These are phyloP conservation scores for Colletotrichum cordylinicola DNA, from an alignment of 2,329 filamentous ascomycete genomes.

Conservation along the genomic window DNA sequence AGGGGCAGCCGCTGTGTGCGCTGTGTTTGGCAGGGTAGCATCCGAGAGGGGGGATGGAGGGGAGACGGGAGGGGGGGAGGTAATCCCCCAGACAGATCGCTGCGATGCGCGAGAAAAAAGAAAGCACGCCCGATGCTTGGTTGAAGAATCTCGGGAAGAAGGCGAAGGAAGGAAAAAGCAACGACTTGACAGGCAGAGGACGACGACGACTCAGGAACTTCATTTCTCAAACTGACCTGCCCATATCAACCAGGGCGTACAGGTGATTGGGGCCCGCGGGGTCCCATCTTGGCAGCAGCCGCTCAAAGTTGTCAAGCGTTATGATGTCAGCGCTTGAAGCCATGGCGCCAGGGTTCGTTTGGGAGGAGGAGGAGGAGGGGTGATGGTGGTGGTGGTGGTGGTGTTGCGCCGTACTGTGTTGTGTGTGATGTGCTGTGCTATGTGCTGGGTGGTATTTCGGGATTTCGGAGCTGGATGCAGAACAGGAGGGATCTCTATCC, in stretches of 20 bases:
- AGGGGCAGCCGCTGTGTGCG: neutral
- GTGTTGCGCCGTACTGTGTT: neutral
- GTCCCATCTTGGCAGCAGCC: conserved; percentile 55
- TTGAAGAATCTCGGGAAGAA: neutral
- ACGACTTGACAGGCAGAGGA: neutral
- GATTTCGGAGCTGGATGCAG: neutral
- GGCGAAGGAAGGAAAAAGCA: neutral
- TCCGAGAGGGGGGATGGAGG: neutral
- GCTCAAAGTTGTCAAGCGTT: conserved; percentile 56
- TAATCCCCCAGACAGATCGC: neutral
- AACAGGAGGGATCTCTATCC: neutral
- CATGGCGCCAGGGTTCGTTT: conserved; percentile 3
- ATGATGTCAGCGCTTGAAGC: conserved; percentile 44
- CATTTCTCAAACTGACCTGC: conserved; percentile 48
- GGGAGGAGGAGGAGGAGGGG: neutral
- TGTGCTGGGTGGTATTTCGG: conserved; percentile 5
- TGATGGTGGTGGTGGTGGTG: neutral
- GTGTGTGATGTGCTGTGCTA: neutral
- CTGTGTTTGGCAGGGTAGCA: conserved; percentile 12
- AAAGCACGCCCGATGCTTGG: neutral
- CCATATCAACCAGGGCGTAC: conserved; percentile 66
- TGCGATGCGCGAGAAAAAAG: neutral
- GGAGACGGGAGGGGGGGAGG: neutral
- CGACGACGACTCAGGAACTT: conserved; percentile 1
- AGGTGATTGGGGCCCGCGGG: conserved; percentile 52